Base-by-base conservation (phyloP, 1,284 basidiomycete species). In the Fomes fomentarius region DNA sequence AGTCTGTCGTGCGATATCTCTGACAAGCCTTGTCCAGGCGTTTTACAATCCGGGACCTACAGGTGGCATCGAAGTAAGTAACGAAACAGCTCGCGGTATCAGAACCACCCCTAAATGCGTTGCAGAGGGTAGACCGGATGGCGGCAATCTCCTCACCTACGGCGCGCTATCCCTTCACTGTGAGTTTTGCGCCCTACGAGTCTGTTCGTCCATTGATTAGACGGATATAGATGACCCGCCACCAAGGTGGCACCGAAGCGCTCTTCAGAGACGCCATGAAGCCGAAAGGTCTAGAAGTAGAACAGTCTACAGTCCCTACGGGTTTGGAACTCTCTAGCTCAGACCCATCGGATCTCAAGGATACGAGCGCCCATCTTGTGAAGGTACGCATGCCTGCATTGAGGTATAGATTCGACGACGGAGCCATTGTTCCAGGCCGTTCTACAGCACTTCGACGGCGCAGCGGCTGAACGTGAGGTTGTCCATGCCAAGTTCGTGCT, bases 211-310 rank as follows among this genome's bases (percentile, higher is more conserved):
- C 2, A n/a, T 21, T 28, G 19, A 44, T 33, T 1, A 19, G 34
- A 3, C 17, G 31, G n/a, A n/a, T 6, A 24, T 58, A 90, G 84
- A 71, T 82, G 5, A 89, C 87, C 0, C 72, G 90, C 14, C 84
- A 89, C 58, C 89, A 92, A 74, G 89, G 87, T 1, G 82, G 80
- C 2, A 89, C 91, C 35, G 88, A 91, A 67, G 71, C 74, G 1
- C 81, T 90, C 15, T 87, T 91, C 64, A 62, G 86, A 26, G 85
- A 89, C 61, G 81, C 84, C 0, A 80, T 89, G 77, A 71, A 59
- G 9, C 50, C 62, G 11, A 67, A 76, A 61, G 82, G 80, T 7
- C 54, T 65, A 1, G 66, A 78, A 57, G 85, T 91, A 24, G 78
- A 82, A 31, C 77, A 88, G 19, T 81, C 85, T 0, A 71, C 80